Evolutionary conservation across 2,329 filamentous ascomycete genomes (phyloP).

Genomic region (Monosporascus cannonballus): DNA sequence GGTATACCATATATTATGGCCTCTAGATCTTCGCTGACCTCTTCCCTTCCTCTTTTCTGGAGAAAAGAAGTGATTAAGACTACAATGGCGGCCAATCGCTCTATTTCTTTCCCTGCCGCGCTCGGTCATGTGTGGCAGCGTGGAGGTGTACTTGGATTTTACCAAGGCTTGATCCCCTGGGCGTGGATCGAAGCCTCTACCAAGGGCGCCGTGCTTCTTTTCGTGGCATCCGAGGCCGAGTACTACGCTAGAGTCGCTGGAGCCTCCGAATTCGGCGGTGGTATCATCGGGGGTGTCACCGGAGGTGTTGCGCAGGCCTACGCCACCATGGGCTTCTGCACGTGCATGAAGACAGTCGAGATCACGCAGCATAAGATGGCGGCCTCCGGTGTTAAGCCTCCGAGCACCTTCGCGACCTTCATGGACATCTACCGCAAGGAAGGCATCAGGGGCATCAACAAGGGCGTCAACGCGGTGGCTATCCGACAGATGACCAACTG

Average conservation of each 20-base stretch:
- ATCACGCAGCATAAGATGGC: slow-evolving; percentile 98
- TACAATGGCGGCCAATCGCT: slow-evolving; percentile 96
- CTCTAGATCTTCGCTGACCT: no score
- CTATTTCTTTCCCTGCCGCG: slow-evolving; percentile 76
- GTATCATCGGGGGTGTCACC: slow-evolving; percentile 85
- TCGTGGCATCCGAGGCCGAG: slow-evolving; percentile 97
- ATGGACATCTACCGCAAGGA: slow-evolving; percentile 95
- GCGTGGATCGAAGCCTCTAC: slow-evolving; percentile 99
- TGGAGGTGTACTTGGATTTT: slow-evolving; percentile 92
- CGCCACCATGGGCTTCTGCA: slow-evolving; percentile 99
- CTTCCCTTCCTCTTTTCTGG: no score
- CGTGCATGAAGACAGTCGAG: slow-evolving; percentile 99
- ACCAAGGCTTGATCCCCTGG: slow-evolving; percentile 99
- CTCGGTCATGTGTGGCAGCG: slow-evolving; percentile 86
- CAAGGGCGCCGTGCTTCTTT: slow-evolving; percentile 97
- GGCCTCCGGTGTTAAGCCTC: slow-evolving; percentile 73
- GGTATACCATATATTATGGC: no score
- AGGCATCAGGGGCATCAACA: slow-evolving; percentile 94
- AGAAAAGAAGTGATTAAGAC: slow-evolving; percentile 86
- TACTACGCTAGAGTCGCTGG: slow-evolving; percentile 83
- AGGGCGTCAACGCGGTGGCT: slow-evolving; percentile 95
- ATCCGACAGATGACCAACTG: slow-evolving; percentile 99
- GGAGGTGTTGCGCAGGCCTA: slow-evolving; percentile 97
- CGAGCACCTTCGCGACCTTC: slow-evolving; percentile 90
- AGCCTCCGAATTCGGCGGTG: slow-evolving; percentile 78